Evolutionary conservation across 441 rosid species (phyloP).

Genomic region (Rhodomyrtus psidioides): DNA sequence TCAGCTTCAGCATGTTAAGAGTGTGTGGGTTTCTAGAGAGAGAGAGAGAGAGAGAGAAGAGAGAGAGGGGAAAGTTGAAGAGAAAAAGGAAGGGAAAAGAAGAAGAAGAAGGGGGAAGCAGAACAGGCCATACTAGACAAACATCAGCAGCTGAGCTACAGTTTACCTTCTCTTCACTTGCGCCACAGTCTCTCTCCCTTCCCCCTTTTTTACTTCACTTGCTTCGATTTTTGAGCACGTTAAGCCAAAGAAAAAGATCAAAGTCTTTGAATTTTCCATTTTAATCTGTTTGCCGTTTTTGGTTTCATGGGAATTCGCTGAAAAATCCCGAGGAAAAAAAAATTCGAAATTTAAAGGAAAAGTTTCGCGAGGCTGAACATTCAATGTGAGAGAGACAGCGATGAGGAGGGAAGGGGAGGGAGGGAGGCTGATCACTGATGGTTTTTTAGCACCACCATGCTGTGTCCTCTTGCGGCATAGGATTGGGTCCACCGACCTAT

Average conservation of each 20-base stretch:
- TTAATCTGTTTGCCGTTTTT: neutral
- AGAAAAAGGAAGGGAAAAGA: neutral
- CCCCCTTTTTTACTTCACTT: neutral
- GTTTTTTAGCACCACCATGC: conserved; percentile 23
- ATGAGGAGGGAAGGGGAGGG: neutral
- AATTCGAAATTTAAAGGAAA: neutral
- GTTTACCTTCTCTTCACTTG: conserved; percentile 43
- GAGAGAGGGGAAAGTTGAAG: conserved; percentile 9
- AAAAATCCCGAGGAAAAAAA: neutral
- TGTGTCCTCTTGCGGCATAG: conserved; percentile 50
- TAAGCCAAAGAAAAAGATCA: neutral
- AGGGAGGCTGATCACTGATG: neutral
- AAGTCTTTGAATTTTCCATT: neutral
- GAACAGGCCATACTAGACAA: neutral
- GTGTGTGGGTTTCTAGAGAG: neutral
- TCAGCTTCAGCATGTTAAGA: neutral
- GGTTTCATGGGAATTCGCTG: neutral
- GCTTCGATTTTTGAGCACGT: neutral
- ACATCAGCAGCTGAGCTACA: conserved; percentile 43
- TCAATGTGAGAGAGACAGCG: neutral
- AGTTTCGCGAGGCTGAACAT: neutral
- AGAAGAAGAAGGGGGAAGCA: neutral
- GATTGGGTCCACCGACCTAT: conserved; percentile 87
- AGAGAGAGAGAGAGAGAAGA: neutral
- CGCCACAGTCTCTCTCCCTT: neutral